Percentiles rank a stretch among this genome's conserved stretches.
Evolutionary conservation across 2,329 filamentous ascomycete species (phyloP).

Genomic region (Myriosclerotinia curreyana): DNA sequence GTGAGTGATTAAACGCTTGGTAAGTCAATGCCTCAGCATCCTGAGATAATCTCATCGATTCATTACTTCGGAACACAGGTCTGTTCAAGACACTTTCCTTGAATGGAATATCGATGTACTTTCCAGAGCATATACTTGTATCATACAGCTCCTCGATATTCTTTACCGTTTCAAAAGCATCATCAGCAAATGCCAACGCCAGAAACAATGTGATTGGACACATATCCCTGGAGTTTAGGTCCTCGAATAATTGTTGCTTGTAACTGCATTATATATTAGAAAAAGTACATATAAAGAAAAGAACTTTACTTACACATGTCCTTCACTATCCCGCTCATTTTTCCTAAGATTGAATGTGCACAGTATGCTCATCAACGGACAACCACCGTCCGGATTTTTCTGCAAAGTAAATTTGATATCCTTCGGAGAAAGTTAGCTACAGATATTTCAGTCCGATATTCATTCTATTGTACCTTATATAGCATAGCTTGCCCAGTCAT

Average conservation of each 20-base stretch:
- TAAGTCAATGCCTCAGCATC: neutral
- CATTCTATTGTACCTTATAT: neutral
- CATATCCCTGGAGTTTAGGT: neutral
- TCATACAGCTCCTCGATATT: neutral
- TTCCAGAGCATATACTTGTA: neutral
- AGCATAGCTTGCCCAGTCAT: neutral
- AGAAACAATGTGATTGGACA: neutral
- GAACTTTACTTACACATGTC: neutral
- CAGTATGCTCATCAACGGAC: neutral
- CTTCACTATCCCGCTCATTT: neutral
- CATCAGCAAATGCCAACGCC: neutral
- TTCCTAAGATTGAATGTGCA: neutral
- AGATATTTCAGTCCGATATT: rapidly evolving
- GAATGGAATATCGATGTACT: neutral
- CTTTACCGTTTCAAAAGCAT: neutral
- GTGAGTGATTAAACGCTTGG: neutral
- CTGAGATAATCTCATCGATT: rapidly evolving
- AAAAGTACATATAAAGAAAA: neutral
- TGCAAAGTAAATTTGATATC: neutral
- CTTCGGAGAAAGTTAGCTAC: neutral
- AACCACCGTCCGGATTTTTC: neutral
- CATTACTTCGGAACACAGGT: neutral
- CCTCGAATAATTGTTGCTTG: neutral
- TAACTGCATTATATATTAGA: neutral
- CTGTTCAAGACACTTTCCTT: neutral